Base-by-base conservation (phyloP, 805 yeast genomes). In the Metschnikowia rubicola region DNA sequence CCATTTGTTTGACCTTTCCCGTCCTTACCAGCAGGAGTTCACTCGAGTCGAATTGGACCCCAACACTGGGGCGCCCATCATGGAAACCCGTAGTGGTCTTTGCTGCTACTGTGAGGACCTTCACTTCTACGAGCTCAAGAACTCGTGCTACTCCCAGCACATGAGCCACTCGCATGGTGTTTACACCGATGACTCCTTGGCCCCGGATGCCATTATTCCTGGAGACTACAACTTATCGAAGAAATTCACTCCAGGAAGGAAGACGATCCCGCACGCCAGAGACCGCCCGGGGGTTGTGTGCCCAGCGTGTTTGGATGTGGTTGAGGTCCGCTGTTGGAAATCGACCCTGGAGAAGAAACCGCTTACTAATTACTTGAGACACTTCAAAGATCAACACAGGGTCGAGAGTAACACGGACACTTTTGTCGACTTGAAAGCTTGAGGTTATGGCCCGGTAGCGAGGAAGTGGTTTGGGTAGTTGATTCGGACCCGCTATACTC, bases 201-300 rank as follows among this genome's bases (percentile, higher is more conserved):
- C 64, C 0, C 74, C 74, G 2, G 59, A 63, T 34, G 68, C 69
- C 4, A 40, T 63, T 12, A 46, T 48, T 32, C 51, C 56, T 15
- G 64, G 62, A 1, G 39, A 36, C 10, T 65, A 63, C 44, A 44
- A 39, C 30, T 51, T 55, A 10, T 39, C 51, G 32, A 65, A 65
- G 48, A 51, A 50, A 38, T 50, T 48, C 9, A 54, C 43, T 11
- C 43, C 44, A 10, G 38, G 42, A 10, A 50, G 67, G 15, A 60
- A 51, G n/a, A 59, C 67, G 7, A 40, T 37, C 17, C 58, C 67
- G 8, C 62, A 59, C n/a, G 39, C 44, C 12, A 51, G 59, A 26
- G 38, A 39, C 10, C 58, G 60, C 40, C 58, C 58, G 31, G 64
- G 64, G 7, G 65, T 64, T 7, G 59, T 63, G 34, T 66, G 71